These are phyloP conservation scores for Thalia dealbata DNA, from an alignment of 176 grass and related monocot genomes.

Conservation along the genomic window DNA sequence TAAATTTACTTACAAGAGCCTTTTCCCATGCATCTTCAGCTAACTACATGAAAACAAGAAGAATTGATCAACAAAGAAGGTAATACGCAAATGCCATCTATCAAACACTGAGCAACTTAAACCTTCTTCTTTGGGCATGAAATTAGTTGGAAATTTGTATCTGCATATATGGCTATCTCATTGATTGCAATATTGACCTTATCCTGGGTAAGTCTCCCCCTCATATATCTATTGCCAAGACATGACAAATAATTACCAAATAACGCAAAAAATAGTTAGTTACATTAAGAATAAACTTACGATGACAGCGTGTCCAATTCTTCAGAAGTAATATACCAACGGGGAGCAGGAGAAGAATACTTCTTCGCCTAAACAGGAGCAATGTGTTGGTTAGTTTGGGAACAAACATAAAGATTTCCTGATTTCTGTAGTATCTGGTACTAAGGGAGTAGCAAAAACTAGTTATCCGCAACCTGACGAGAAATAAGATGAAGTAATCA, in stretches of 20 bases:
- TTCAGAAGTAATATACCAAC: slow-evolving; percentile 63
- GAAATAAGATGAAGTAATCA: background rate
- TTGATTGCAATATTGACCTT: slow-evolving; percentile 95
- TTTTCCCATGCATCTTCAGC: slow-evolving; percentile 67
- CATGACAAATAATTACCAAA: background rate
- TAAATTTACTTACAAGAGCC: slow-evolving; percentile 58
- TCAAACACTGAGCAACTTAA: slow-evolving; percentile 7
- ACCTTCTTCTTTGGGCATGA: slow-evolving; percentile 78
- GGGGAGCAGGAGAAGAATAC: slow-evolving; percentile 50
- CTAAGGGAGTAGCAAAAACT: background rate
- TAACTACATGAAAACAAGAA: slow-evolving; percentile 46
- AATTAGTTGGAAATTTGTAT: slow-evolving; percentile 70
- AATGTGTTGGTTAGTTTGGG: background rate
- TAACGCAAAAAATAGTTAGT: background rate
- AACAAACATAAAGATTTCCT: background rate
- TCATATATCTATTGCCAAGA: slow-evolving; percentile 64
- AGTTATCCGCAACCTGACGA: background rate
- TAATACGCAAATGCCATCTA: background rate
- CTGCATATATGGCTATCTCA: slow-evolving; percentile 73
- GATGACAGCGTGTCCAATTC: slow-evolving; percentile 77
- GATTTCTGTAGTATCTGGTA: background rate
- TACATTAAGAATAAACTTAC: slow-evolving; percentile 35
- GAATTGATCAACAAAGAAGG: slow-evolving; percentile 15
- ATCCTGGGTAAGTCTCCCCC: slow-evolving; percentile 74
- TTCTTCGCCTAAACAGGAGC: slow-evolving; percentile 55